Conservation (phyloP, 2,329 filamentous ascomycete species). For the Sclerotinia glacialis region DNA sequence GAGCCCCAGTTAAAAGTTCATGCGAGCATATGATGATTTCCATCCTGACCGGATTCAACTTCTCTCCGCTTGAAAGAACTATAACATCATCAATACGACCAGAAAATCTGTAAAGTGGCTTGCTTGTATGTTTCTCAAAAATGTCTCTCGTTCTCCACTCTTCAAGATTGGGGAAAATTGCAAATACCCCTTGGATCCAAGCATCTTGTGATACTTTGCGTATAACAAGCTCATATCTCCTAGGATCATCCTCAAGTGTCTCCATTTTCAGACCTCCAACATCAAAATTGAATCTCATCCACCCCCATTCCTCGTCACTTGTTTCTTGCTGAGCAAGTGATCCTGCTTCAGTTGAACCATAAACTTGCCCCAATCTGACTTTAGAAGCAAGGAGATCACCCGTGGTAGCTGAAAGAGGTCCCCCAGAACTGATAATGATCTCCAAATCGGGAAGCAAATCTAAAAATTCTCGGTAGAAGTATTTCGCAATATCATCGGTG, state of each 20-base stretch:
- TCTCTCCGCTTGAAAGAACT: slow-evolving; percentile 46
- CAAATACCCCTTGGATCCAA: slow-evolving; percentile 37
- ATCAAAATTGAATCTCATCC: neutral
- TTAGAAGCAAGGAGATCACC: neutral
- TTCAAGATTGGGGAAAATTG: slow-evolving; percentile 24
- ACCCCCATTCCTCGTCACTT: neutral
- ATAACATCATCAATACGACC: slow-evolving; percentile 44
- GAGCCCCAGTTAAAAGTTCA: neutral
- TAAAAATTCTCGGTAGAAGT: neutral
- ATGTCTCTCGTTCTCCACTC: slow-evolving; percentile 39
- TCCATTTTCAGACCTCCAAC: neutral
- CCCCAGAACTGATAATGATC: neutral
- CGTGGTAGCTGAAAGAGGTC: neutral
- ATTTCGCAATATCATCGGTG: neutral
- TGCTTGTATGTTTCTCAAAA: slow-evolving; percentile 41
- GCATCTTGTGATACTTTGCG: neutral
- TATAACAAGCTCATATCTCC: slow-evolving; percentile 34
- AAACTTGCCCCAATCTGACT: neutral
- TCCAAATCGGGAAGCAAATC: neutral
- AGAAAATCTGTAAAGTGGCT: slow-evolving; percentile 40
- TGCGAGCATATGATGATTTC: neutral
- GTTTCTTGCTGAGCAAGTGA: neutral
- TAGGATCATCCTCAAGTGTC: neutral
- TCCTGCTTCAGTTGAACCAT: neutral
- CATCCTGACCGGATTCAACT: slow-evolving; percentile 43